Percentiles rank a stretch among this genome's conserved stretches.
These are phyloP conservation scores for Neurospora sp. DNA, from an alignment of 495 filamentous ascomycete genomes.

Conservation along the genomic window DNA sequence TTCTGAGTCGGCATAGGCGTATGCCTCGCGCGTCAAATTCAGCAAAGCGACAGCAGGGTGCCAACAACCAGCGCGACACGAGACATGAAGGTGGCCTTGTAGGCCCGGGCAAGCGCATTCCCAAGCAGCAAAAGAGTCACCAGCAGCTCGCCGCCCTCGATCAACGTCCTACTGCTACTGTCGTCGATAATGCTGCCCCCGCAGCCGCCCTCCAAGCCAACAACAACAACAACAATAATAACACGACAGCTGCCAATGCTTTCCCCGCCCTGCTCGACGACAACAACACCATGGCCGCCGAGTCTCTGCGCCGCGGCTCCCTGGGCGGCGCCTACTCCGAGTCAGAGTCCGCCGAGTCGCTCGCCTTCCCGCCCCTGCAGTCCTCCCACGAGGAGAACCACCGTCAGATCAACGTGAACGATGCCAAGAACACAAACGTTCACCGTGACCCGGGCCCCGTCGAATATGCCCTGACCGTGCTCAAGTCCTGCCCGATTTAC, in stretches of 20 bases:
- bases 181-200: slow-evolving; percentile 24
- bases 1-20: slow-evolving; percentile 43
- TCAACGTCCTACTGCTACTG: slow-evolving; percentile 11
- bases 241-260: slow-evolving; percentile 17
- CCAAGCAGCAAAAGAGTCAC: slow-evolving; percentile 36
- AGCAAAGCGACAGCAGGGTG: slow-evolving; percentile 56
- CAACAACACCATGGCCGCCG: slow-evolving; percentile 28
- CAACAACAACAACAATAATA: neutral
- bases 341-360: slow-evolving; percentile 39
- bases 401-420: slow-evolving; percentile 54
- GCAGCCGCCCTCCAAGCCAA: slow-evolving; percentile 19
- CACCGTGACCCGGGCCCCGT: slow-evolving; percentile 54
- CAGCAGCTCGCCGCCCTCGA: slow-evolving; percentile 27
- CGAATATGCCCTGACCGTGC: slow-evolving; percentile 70
- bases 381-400: slow-evolving; percentile 37
- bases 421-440: slow-evolving; percentile 55
- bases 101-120: slow-evolving; percentile 72
- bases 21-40: slow-evolving; percentile 64
- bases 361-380: slow-evolving; percentile 21
- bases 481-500: slow-evolving; percentile 80
- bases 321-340: slow-evolving; percentile 35
- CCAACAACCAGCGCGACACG: slow-evolving; percentile 60
- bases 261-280: slow-evolving; percentile 27
- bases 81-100: slow-evolving; percentile 82
- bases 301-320: slow-evolving; percentile 33